These are phyloP conservation scores for Chlorella sp. DNA, from an alignment of 139 green algal genomes.

Conservation along the genomic window DNA sequence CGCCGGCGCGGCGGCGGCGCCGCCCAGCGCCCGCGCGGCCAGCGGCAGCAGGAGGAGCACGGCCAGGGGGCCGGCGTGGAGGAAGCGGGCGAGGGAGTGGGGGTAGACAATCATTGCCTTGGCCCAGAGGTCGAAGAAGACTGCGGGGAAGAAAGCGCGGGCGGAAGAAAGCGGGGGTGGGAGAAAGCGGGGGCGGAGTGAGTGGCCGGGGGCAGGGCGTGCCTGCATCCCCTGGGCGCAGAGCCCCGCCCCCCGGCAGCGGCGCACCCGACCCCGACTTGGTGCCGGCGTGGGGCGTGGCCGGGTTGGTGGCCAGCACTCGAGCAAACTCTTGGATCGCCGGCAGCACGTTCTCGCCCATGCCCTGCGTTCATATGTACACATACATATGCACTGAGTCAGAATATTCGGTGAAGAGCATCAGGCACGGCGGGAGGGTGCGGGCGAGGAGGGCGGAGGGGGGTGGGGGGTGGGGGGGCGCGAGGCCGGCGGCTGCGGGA, in stretches of 20 bases:
- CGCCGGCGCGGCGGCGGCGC: neutral
- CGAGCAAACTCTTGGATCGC: conserved; percentile 34
- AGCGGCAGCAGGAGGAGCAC: conserved; percentile 23
- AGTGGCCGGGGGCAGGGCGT: too few relatives aligned
- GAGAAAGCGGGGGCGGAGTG: too few relatives aligned
- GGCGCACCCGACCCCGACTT: neutral
- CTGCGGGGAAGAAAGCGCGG: too few relatives aligned
- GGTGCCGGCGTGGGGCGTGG: neutral
- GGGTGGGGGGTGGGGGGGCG: too few relatives aligned
- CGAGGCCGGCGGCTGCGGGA: too few relatives aligned
- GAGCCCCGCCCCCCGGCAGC: too few relatives aligned
- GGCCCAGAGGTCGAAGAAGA: conserved; percentile 45
- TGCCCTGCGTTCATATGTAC: conserved; percentile 35
- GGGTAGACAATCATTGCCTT: conserved; percentile 46
- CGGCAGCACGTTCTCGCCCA: conserved; percentile 57
- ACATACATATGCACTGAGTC: neutral
- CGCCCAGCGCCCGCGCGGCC: neutral
- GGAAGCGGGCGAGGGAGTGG: conserved; percentile 15
- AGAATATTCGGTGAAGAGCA: too few relatives aligned
- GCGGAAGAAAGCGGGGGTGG: too few relatives aligned
- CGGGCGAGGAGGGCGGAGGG: too few relatives aligned
- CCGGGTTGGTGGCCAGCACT: conserved; percentile 24
- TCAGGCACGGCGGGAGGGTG: too few relatives aligned
- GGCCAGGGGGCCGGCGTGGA: conserved; percentile 39
- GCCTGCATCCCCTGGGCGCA: too few relatives aligned